Conservation (phyloP, 192 early-diverging fungal species). For the Backusella sp. region DNA sequence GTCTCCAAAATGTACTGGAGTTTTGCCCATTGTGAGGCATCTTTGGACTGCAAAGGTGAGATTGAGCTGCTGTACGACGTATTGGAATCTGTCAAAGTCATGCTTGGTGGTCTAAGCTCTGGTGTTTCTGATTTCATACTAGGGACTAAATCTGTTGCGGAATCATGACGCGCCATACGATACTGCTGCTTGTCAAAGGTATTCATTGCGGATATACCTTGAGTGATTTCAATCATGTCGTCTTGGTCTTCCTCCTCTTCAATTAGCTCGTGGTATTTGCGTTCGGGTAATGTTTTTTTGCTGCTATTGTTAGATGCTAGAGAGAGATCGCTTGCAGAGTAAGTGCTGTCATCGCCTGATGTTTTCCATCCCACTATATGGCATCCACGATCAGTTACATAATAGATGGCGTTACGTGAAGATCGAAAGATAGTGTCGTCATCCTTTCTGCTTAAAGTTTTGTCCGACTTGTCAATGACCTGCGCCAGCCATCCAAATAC, state of each 20-base stretch:
- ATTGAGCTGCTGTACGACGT: neutral
- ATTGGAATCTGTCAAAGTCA: constrained; percentile 12
- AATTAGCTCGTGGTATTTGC: neutral
- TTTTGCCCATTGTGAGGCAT: constrained; percentile 31
- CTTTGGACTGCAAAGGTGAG: neutral
- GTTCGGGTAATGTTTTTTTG: neutral
- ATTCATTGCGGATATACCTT: neutral
- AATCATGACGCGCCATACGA: neutral
- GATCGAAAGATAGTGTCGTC: neutral
- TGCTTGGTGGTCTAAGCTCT: constrained; percentile 1
- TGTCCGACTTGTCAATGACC: constrained; percentile 26
- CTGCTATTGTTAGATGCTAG: neutral
- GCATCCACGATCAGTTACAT: constrained; percentile 17
- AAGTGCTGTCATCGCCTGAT: neutral
- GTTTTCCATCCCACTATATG: constrained; percentile 11
- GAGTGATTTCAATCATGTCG: neutral
- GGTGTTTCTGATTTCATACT: neutral
- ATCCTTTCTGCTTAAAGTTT: neutral
- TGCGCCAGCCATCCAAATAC: constrained; percentile 40
- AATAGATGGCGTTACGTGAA: constrained; percentile 8
- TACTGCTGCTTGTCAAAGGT: neutral
- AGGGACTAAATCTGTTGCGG: neutral
- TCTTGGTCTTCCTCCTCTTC: neutral
- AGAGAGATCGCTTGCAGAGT: neutral
- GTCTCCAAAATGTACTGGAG: constrained; percentile 60